phyloP scores from a whole-genome alignment of 371 early-diverging fungal genomes.

The Choanephora cucurbitarum region DNA sequence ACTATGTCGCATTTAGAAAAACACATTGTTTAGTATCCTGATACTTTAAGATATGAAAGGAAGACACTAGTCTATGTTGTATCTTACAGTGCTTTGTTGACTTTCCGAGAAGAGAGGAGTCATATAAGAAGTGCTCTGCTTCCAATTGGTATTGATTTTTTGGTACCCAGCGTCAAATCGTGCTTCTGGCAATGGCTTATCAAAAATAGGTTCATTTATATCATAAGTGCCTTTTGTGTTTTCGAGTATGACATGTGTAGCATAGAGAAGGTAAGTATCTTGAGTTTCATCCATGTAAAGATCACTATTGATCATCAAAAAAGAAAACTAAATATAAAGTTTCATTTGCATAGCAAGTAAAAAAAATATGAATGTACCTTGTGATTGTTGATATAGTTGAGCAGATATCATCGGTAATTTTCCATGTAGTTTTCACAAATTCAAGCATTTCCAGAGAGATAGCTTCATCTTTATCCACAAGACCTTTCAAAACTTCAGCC shows the following conservation, averaged over 20 bases:
- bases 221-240: slow-evolving; percentile 60
- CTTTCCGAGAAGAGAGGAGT: slow-evolving; percentile 69
- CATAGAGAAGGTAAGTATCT: slow-evolving; percentile 61
- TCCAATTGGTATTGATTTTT: slow-evolving; percentile 57
- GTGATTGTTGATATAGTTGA: slow-evolving; percentile 43
- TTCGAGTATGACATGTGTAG: slow-evolving; percentile 62
- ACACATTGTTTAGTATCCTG: too few relatives aligned
- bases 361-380: slow-evolving; percentile 29
- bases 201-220: slow-evolving; percentile 62
- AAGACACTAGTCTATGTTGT: background rate
- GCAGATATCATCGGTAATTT: slow-evolving; percentile 41
- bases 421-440: slow-evolving; percentile 47
- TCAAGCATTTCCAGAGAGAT: slow-evolving; percentile 52
- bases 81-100: slow-evolving; percentile 34
- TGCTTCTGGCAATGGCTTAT: slow-evolving; percentile 62
- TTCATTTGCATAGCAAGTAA: background rate
- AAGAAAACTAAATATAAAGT: background rate
- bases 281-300: slow-evolving; percentile 68
- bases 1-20: background rate
- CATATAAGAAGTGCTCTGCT: slow-evolving; percentile 64
- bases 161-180: slow-evolving; percentile 55
- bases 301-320: slow-evolving; percentile 33
- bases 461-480: slow-evolving; percentile 53
- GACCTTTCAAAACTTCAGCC: slow-evolving; percentile 36
- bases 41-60: too few relatives aligned